Percentiles rank a stretch among this genome's conserved stretches.
Evolutionary conservation across 2,329 filamentous ascomycete genomes (phyloP).

Genomic region (Xylaria sp.): DNA sequence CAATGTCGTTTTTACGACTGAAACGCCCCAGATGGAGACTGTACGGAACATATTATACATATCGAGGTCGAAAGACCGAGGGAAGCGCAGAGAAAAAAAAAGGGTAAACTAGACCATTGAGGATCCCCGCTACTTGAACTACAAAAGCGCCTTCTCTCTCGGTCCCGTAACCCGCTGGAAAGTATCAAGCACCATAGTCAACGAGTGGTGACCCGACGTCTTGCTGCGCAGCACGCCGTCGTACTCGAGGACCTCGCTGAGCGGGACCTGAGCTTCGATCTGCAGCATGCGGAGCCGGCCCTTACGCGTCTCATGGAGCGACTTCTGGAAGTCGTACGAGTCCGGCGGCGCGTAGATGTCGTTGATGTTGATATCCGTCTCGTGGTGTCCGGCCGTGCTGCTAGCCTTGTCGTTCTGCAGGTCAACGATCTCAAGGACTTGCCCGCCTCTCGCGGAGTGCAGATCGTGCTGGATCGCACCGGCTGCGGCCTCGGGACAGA

Average conservation of each 20-base stretch:
- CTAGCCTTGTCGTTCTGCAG: conserved; percentile 46
- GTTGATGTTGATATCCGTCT: conserved; percentile 55
- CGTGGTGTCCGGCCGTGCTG: not conserved
- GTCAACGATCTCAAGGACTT: conserved; percentile 64
- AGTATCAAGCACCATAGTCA: conserved; percentile 55
- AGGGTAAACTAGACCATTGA: too few species aligned
- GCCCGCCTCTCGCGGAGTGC: conserved; percentile 67
- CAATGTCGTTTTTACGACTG: too few species aligned
- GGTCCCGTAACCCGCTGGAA: conserved; percentile 52
- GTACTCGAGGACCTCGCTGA: conserved; percentile 97
- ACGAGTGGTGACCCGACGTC: conserved; percentile 70
- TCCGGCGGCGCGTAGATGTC: conserved; percentile 85
- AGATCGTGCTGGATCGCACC: conserved; percentile 80
- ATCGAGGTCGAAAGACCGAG: too few species aligned
- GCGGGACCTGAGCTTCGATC: conserved; percentile 80
- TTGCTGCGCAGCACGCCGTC: conserved; percentile 81
- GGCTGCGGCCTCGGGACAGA: conserved; percentile 74
- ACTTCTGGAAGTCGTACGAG: conserved; percentile 63
- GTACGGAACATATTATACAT: too few species aligned
- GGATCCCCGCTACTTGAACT: not conserved
- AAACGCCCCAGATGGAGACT: too few species aligned
- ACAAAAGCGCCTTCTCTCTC: conserved; percentile 42
- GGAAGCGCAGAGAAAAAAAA: too few species aligned
- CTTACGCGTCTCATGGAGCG: conserved; percentile 44
- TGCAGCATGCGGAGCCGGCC: conserved; percentile 48